These are phyloP conservation scores for Neurospora sp. DNA, from an alignment of 495 filamentous ascomycete genomes.

Conservation along the genomic window DNA sequence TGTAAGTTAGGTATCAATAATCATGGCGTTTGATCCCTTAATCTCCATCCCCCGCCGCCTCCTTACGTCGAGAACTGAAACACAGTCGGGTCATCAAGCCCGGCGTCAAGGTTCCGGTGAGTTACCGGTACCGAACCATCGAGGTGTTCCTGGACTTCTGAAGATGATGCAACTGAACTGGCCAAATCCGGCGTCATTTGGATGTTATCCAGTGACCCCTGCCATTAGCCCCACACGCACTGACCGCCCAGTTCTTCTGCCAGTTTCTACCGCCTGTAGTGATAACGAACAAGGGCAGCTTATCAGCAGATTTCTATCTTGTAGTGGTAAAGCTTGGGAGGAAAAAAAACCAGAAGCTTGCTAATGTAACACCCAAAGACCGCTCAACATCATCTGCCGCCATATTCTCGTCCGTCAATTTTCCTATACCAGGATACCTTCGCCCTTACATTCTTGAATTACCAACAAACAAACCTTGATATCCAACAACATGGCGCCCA, in stretches of 20 bases:
- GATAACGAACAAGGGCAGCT: not conserved
- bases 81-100: not conserved
- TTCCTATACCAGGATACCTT: not conserved
- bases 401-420: not conserved
- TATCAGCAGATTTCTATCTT: not conserved
- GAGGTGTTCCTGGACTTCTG: not conserved
- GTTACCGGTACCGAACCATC: not conserved
- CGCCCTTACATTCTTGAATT: not conserved
- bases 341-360: not conserved
- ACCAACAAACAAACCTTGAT: not conserved
- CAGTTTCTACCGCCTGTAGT: not conserved
- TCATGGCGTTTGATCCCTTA: not conserved
- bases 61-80: not conserved
- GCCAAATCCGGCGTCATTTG: not conserved
- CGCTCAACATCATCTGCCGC: not conserved
- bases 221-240: not conserved
- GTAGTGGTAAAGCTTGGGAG: not conserved
- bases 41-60: not conserved
- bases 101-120: not conserved
- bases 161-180: not conserved
- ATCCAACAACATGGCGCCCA: conserved; percentile 48
- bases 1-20: not conserved
- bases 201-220: not conserved
- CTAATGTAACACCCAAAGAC: not conserved
- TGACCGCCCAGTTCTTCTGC: not conserved